Base-by-base conservation (phyloP, 2,329 filamentous ascomycete species). In the Curvularia hawaiiensis region DNA sequence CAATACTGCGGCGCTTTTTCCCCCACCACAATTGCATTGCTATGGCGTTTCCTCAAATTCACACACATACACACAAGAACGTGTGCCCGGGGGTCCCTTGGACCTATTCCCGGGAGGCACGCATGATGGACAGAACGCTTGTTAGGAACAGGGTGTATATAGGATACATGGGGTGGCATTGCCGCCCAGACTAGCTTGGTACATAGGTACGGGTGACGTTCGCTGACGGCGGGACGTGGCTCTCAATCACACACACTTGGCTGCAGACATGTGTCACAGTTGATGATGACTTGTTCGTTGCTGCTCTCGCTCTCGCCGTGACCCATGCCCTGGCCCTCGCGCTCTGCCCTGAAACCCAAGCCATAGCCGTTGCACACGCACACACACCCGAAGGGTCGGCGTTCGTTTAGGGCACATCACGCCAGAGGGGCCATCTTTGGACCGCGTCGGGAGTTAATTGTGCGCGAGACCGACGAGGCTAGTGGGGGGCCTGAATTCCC, bases 401-500 rank as follows among this genome's bases (percentile, higher is more conserved):
- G 55, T 64, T 66, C 31, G 31, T 54, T 61, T 55, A 45, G 58
- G 52, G 52, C 59, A 62, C 47, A 54, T 61, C 61, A 63, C 54
- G 61, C 63, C 63, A 62, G 56, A 57, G 54, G 59, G 59, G 18
- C 18, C n/a, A 10, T 61, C 60, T 52, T 65, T 57, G 53, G 35
- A n/a, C 48, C 47, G 48, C 48, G 51, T 52, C 60, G 54, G 61
- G 57, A 44, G 45, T 54, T 57, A 56, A 55, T 58, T 58, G 56
- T 62, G 55, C 70, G 70, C 70, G 68, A 71, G 65, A 64, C 57
- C 63, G 62, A 65, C 58, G 60, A 7, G 61, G 60, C 56, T 72
- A 71, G 69, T 70, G 66, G 73, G 72, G 57, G 64, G 72, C 73
- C 72, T 75, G 43, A 56, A 50, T 56, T 62, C 51, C 24, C 41